These are phyloP conservation scores for Rhododendron mucronatum DNA, from an alignment of 148 eudicot genomes.

Conservation along the genomic window DNA sequence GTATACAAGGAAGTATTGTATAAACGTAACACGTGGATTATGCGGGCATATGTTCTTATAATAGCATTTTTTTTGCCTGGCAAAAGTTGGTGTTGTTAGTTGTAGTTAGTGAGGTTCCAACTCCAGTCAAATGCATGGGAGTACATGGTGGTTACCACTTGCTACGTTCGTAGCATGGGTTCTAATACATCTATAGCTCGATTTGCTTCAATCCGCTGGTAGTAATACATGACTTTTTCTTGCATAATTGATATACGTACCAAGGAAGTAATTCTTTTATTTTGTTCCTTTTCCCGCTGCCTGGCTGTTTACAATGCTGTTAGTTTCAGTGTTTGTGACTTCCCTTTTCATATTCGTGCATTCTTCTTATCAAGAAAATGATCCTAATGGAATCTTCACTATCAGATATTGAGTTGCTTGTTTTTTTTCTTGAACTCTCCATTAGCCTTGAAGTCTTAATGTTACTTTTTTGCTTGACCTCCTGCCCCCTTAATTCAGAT, in stretches of 20 bases:
- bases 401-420: neutral
- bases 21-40: neutral
- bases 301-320: neutral
- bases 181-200: neutral
- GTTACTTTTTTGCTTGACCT: neutral
- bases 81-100: neutral
- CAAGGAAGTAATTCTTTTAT: neutral
- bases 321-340: neutral
- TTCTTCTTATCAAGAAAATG: neutral
- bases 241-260: neutral
- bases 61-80: neutral
- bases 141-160: neutral
- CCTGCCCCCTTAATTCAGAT: constrained; percentile 40
- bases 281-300: neutral
- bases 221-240: neutral
- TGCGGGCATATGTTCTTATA: neutral
- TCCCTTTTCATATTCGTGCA: neutral
- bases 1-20: neutral
- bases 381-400: neutral
- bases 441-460: neutral
- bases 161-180: neutral
- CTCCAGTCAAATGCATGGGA: neutral
- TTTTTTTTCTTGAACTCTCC: neutral
- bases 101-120: no score
- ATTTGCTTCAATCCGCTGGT: neutral